Conservation (phyloP, 441 rosid species). For the Syzygium malaccense region DNA sequence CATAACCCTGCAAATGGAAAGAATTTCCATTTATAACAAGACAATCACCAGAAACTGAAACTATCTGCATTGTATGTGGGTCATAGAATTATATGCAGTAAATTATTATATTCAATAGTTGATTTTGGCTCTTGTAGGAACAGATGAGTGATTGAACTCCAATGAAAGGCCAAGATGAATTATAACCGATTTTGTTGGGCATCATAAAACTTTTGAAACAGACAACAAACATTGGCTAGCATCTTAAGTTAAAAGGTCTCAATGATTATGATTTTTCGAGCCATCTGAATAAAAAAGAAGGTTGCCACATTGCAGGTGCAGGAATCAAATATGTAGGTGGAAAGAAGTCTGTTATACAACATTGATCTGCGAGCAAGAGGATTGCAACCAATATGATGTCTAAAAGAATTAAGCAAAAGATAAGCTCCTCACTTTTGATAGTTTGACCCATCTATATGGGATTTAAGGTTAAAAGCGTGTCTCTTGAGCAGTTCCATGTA, state of each 20-base stretch:
- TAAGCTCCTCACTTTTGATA: conserved; percentile 37
- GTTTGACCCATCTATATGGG: conserved; percentile 37
- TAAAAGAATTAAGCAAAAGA: neutral
- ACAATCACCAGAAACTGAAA: neutral
- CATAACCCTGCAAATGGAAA: conserved; percentile 43
- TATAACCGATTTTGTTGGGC: neutral
- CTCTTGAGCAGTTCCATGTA: conserved; percentile 63
- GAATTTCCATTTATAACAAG: neutral
- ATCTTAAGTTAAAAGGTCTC: neutral
- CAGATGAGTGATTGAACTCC: neutral
- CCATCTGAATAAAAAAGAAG: neutral
- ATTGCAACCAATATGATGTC: neutral
- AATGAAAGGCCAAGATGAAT: neutral
- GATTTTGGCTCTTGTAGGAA: neutral
- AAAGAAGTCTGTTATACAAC: neutral
- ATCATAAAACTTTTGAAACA: neutral
- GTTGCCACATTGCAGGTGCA: neutral
- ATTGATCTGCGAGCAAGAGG: neutral
- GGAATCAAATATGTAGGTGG: neutral
- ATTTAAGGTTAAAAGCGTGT: conserved; percentile 33
- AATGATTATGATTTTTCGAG: neutral
- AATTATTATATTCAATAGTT: neutral
- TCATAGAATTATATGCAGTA: neutral
- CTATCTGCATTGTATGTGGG: neutral
- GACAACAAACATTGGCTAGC: neutral